Percentiles rank a stretch among this genome's conserved stretches.
Evolutionary conservation across 2,329 filamentous ascomycete genomes (phyloP).

Genomic region (Hymenoscyphus salicellus): DNA sequence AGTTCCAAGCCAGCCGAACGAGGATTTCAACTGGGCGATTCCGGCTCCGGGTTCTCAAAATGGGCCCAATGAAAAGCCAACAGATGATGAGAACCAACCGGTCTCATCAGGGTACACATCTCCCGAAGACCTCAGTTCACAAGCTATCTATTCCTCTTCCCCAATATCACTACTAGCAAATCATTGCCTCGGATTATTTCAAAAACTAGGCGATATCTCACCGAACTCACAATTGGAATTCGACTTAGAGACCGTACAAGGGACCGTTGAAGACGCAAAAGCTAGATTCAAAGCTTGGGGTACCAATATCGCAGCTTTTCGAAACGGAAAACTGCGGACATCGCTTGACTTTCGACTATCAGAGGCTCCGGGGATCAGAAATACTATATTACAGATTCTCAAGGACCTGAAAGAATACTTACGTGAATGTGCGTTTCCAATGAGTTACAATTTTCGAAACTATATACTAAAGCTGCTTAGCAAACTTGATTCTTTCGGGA

Average conservation of each 20-base stretch:
- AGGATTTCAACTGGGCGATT: background rate
- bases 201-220: conserved; percentile 5
- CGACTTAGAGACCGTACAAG: conserved; percentile 14
- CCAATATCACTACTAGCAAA: background rate
- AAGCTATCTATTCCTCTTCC: background rate
- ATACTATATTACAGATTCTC: conserved; percentile 24
- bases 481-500: conserved; percentile 22
- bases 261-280: conserved; percentile 15
- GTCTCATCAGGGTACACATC: background rate
- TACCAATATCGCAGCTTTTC: conserved; percentile 28
- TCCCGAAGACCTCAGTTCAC: background rate
- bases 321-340: conserved; percentile 13
- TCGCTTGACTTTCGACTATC: conserved; percentile 28
- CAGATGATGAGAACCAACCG: background rate
- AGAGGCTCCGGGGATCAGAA: conserved; percentile 24
- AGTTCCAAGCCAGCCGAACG: background rate
- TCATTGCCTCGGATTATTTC: conserved; percentile 4
- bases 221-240: conserved; percentile 11
- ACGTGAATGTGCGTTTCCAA: conserved; percentile 14
- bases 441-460: background rate
- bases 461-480: conserved; percentile 7
- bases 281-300: conserved; percentile 30
- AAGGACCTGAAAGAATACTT: conserved; percentile 24
- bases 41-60: background rate
- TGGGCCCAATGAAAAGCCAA: background rate